Conservation (phyloP, 2,329 filamentous ascomycete genomes). For the Aspergillus udagawae region DNA sequence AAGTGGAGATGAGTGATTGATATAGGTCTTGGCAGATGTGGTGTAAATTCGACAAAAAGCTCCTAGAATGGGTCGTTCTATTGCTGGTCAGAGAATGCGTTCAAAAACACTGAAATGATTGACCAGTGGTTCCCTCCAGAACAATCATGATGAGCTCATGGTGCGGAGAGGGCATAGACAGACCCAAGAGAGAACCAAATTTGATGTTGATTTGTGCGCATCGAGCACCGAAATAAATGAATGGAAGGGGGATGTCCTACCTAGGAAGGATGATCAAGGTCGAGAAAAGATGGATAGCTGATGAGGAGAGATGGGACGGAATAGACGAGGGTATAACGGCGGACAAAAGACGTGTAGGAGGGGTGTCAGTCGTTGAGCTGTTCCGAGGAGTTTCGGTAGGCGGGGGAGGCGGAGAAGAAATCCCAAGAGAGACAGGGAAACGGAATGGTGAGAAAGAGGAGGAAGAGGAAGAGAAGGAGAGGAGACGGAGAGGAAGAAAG, state of each 20-base stretch:
- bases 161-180: not conserved
- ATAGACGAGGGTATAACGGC: conserved; percentile 4
- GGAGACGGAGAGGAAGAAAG: conserved; percentile 10
- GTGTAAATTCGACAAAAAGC: not conserved
- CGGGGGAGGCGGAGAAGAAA: conserved; percentile 15
- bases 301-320: conserved; percentile 1
- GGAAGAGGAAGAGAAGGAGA: conserved; percentile 9
- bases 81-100: not conserved
- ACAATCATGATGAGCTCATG: not conserved
- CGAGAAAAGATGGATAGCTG: not conserved
- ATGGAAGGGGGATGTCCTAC: not conserved
- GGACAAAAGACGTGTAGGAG: conserved; percentile 3
- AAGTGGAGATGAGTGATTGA: not conserved
- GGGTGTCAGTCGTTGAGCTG: conserved; percentile 18
- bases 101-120: not conserved
- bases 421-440: conserved; percentile 18
- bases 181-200: not conserved
- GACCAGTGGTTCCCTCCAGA: not conserved
- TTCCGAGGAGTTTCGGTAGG: conserved; percentile 27
- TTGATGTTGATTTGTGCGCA: not conserved
- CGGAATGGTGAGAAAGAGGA: conserved; percentile 20
- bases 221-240: not conserved
- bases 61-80: not conserved
- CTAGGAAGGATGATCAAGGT: not conserved
- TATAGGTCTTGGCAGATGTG: conserved; percentile 5